Evolutionary conservation across 257 asterid species (phyloP), one percentile per base, ranked within the genome.

Genomic region (Scutellaria baicalensis): DNA sequence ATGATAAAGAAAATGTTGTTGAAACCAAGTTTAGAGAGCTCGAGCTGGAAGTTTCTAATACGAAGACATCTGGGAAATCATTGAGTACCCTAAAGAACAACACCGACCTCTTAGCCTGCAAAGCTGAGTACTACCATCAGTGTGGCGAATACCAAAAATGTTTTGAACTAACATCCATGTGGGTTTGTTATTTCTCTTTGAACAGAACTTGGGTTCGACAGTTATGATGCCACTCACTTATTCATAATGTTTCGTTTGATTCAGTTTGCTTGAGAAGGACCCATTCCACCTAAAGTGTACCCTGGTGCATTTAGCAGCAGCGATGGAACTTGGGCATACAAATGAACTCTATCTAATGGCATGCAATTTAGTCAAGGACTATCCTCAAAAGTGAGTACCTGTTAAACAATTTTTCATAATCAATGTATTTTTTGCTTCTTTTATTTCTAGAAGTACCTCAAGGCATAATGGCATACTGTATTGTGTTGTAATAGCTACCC

Each of bases 331-430:
- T 77, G 99, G 97, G 49, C 92, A 91, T 80, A 82, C 97, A 58
- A 91, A 94, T 72, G 99, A 94, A 82, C 97, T 94, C 64, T 94
- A 94, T 85, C 92, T 94, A 66, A 86, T 94, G 97, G 91, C 99
- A 31, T 89, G 97, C 91, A 94, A 94, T 84, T 86, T 94, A 78
- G 97, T 91, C 75, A 94, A 91, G 84, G 99, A 94, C 86, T 89
- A 93, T 77, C 99, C 99, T 73, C 96, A 91, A 75, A 88, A 91
- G 97, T 94, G 84, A 94, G 96, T 78, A 80, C 21, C 40, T 48
- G 14, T 38, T 59, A 70, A 70, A 44, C 50, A 56, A 6, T 56
- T 45, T 39, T 18, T 3, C 18, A 14, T 14, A 2, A 21, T 42
- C 33, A 47, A 44, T 52, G 38, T 44, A 44, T 20, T 21, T 6